These are phyloP conservation scores for Luvunga scandens DNA, from an alignment of 345 rosid species.

Conservation along the genomic window DNA sequence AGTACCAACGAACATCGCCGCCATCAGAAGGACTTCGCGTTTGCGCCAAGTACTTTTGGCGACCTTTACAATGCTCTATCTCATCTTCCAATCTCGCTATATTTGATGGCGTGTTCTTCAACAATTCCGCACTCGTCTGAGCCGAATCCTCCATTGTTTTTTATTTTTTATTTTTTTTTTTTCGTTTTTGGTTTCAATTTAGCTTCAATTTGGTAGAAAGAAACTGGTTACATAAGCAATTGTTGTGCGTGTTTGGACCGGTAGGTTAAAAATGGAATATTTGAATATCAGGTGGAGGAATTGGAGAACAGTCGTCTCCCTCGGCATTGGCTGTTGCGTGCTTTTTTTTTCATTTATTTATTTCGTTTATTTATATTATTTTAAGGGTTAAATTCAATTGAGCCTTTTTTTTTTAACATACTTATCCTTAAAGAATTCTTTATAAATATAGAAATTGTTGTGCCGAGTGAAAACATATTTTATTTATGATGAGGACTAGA, in stretches of 20 bases:
- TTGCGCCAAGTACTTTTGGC: conserved; percentile 82
- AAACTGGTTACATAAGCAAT: too few species aligned
- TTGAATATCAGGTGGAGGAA: conserved; percentile 6
- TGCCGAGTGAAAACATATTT: too few species aligned
- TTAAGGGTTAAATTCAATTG: too few species aligned
- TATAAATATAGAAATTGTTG: too few species aligned
- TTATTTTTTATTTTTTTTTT: background rate
- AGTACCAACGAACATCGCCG: conserved; percentile 91
- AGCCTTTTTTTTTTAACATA: too few species aligned
- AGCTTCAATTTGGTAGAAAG: background rate
- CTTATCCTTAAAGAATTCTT: too few species aligned
- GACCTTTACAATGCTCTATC: conserved; percentile 71
- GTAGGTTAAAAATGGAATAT: background rate
- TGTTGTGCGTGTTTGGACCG: background rate
- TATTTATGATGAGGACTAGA: too few species aligned
- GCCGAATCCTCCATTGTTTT: conserved; percentile 48
- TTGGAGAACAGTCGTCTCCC: background rate
- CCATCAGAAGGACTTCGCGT: conserved; percentile 90
- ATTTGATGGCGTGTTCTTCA: conserved; percentile 89
- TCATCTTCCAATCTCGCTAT: conserved; percentile 90
- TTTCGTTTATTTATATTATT: too few species aligned
- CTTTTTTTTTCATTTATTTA: background rate
- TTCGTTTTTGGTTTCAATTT: background rate
- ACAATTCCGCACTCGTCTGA: conserved; percentile 61
- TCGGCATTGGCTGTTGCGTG: conserved; percentile 9